Evolutionary conservation across 2,329 filamentous ascomycete genomes (phyloP), one percentile per base, ranked within the genome.

Genomic region (Biscogniauxia marginata): DNA sequence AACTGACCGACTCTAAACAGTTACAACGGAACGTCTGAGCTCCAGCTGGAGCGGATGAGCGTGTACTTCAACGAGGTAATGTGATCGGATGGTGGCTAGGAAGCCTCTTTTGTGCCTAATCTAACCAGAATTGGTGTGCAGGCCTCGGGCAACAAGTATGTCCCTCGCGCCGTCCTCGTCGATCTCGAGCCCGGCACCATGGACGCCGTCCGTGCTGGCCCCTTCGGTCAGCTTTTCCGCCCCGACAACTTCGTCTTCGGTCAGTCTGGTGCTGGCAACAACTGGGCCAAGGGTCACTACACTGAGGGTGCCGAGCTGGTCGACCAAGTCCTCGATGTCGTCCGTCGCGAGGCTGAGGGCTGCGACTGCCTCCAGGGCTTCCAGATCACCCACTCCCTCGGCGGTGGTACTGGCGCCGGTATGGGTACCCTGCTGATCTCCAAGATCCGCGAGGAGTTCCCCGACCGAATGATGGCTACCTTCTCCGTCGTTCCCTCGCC

Each of bases 281-380:
- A 98, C 88, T 99, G 95, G 95, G 95, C 95, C 79, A 99, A 98
- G 89, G 95, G 95, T 82, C 95, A 99, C 79, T 99, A 99, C 87
- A 99, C 95, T 66, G 95, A 99, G 84, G 95, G 95, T 87, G 95
- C 95, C 69, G 95, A 99, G 84, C 87, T 98, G 64, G 95, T 99
- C 69, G 95, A 99, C 84, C 86, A 97, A 74, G 95, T 99, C 69
- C 87, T 99, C 70, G 95, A 98, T 76, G 95, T 99, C 67, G 93
- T 99, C 75, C 95, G 95, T 76, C 93, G 95, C 73, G 95, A 99
- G 85, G 93, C 95, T 68, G 95, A 99, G 83, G 91, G 90, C 77
- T 98, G 95, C 76, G 95, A 99, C 86, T 97, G 91, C 86, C 93
- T 99, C 64, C 95, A 99, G 84, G 95, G 95, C 77, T 99, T 99